These are phyloP conservation scores for Raphidocelis subcapitata DNA, from an alignment of 139 green algal genomes.

Conservation along the genomic window DNA sequence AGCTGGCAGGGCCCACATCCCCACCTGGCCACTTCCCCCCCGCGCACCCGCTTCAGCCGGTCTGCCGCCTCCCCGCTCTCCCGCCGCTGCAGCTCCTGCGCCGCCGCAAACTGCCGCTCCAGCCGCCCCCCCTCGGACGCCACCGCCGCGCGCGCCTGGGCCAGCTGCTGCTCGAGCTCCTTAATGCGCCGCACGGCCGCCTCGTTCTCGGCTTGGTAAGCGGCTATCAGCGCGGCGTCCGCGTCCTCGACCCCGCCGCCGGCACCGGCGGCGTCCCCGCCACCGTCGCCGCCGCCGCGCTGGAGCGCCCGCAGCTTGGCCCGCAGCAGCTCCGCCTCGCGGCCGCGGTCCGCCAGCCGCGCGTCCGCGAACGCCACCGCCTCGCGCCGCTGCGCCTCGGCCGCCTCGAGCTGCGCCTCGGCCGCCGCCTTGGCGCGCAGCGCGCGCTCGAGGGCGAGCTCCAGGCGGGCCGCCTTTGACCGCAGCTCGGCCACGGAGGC, in stretches of 20 bases:
- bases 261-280: not conserved
- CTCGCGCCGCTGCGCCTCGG: not conserved
- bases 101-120: slow-evolving; percentile 12
- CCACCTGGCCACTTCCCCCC: not conserved
- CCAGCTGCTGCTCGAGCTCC: slow-evolving; percentile 11
- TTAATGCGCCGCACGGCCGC: slow-evolving; percentile 48
- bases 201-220: slow-evolving; percentile 63
- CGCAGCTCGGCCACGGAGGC: not conserved
- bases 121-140: slow-evolving; percentile 15
- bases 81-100: not conserved
- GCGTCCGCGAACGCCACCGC: not conserved
- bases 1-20: not conserved
- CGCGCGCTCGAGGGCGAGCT: not conserved
- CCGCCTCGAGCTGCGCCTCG: slow-evolving; percentile 2
- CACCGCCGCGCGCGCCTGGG: not conserved
- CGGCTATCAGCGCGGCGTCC: slow-evolving; percentile 40
- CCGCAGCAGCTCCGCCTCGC: slow-evolving; percentile 27
- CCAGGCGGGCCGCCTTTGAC: not conserved
- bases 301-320: slow-evolving; percentile 26
- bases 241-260: not conserved
- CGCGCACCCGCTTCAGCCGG: not conserved
- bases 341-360: slow-evolving; percentile 30
- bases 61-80: not conserved
- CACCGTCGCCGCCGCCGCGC: slow-evolving; percentile 6
- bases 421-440: slow-evolving; percentile 6